Base-by-base conservation (phyloP, 768 basidiomycete species). In the Rubroboletus satanas region DNA sequence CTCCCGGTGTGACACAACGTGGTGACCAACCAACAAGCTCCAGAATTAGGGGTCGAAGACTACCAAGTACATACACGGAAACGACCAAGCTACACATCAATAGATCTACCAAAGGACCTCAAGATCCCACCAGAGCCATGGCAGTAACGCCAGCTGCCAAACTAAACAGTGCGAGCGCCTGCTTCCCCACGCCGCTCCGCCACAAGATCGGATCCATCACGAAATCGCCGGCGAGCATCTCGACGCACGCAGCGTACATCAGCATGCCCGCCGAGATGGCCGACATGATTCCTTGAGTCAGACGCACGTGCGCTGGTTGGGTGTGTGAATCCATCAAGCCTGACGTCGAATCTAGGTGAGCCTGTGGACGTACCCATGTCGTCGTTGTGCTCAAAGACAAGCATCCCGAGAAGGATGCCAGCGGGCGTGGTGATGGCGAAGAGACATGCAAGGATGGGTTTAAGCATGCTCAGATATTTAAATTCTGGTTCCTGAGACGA, bases 141-240 rank as follows among this genome's bases (percentile, higher is more conserved):
- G 77, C 81, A 1, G 65, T 65, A 1, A 81, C 83, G 4, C 88
- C 89, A n/a, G 77, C 74, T 28, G 83, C 64, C 54, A 89, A 65
- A 63, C 86, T 87, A 2, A 67, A 64, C 14, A 90, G 70, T 11
- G 88, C 88, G 36, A 86, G 60, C 15, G 70, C 72, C 67, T 85
- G 82, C 45, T 72, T 70, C 42, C 58, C 51, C 15, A 69, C 54
- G 17, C 68, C 60, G 56, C 73, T 70, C 28, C 73, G 70, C 77
- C 75, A 76, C 69, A 74, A 72, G 69, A 61, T 74, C 64, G 41
- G 82, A 37, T 89, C 87, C 71, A 87, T 86, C 41, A 92, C 87
- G 60, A 92, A 91, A 68, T 93, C 90, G 3, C 82, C 90, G 0
- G 88, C 90, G 49, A 93, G 80, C 87, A 93, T 92, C 76, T 92